Base-by-base conservation (phyloP, 1,139 yeast genomes). In the Lodderomyces elongisporus region DNA sequence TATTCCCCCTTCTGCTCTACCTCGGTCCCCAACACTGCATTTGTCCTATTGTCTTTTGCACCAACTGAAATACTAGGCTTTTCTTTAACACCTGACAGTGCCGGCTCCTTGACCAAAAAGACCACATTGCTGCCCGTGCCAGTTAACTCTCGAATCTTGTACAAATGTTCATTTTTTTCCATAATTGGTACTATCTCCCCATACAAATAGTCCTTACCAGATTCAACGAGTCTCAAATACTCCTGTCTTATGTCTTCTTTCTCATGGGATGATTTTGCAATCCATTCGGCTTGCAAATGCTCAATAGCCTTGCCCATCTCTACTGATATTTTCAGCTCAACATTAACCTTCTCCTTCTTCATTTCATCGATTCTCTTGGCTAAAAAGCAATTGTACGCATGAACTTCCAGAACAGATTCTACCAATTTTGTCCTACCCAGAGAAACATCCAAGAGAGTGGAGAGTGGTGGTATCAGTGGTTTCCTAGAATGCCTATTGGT, bases 141-240 rank as follows among this genome's bases (percentile, higher is more conserved):
- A 13, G 10, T 13, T 25, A 12, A 8, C 22, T 8, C 10, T 20
- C 22, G 7, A 7, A 20, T 20, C 10, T 20, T 7, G 22, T 20
- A 7, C 9, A 7, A 25, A 4, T 15, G 13, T 15, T 25, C 15
- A 13, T 14, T 4, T 27, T 34, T 33, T 13, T 46, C 51, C 14
- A 42, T 53, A 5, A 49, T 37, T 7, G 52, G 41, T 17, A 61
- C 51, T n/a, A 64, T 43, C 38, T 56, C 38, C 3, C 71, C 71
- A 27, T 42, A 44, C 30, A 51, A 45, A 24, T 62, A 51, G 34
- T 60, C 64, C 27, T 49, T 45, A 0, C 71, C 71, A 27, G 38
- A 42, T 24, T 46, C 43, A 28, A 60, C 38, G 12, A 63, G 41
- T n/a, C 48, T 43, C 12, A 51, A 46, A 32, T 61, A 63, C 27